Evolutionary conservation across 805 yeast species (phyloP), one percentile per base, ranked within the genome.

Genomic region (Metschnikowia arizonensis): DNA sequence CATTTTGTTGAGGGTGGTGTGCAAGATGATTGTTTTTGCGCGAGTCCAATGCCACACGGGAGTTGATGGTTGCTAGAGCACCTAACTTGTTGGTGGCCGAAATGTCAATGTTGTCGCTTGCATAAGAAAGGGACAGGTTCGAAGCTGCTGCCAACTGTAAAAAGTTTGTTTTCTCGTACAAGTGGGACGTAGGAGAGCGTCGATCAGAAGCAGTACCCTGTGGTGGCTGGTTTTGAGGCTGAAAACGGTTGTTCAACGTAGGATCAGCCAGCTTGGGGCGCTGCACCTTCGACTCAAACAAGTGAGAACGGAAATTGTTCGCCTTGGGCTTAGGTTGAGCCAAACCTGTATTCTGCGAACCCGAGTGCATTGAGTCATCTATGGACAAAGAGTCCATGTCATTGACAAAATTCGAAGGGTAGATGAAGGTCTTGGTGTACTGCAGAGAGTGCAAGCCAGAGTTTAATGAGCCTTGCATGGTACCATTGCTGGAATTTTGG

Each of bases 21-120:
- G 30, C 37, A 29, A 31, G 21, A 23, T 39, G 42, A 12, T 39
- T 39, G 39, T 44, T 54, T 50, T 68, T 70, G 49, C 70, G 65
- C 50, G 70, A 66, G 53, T 72, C 76, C 49, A 72, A 62, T 1
- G 74, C 76, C 32, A 72, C 80, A 18, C 86, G 62, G 6, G 77
- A 73, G 60, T 79, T 79, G 49, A 81, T 82, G 2, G 88, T 82
- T 21, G 82, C 77, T 45, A 82, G 69, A 0, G 88, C 88, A 4
- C 85, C 84, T 51, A 82, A 64, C 57, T 82, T 82, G 62, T 77
- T 63, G n/a, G 78, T 76, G 12, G 66, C 62, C 46, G 65, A 67
- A n/a, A 67, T 58, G 34, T 62, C 57, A 30, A 62, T 46, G 30
- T 49, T 52, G 28, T 54, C 56, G 33, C 46, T 48, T 5, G 46